Evolutionary conservation across 495 filamentous ascomycete genomes (phyloP).

Genomic region (Parathielavia hyrcaniae): DNA sequence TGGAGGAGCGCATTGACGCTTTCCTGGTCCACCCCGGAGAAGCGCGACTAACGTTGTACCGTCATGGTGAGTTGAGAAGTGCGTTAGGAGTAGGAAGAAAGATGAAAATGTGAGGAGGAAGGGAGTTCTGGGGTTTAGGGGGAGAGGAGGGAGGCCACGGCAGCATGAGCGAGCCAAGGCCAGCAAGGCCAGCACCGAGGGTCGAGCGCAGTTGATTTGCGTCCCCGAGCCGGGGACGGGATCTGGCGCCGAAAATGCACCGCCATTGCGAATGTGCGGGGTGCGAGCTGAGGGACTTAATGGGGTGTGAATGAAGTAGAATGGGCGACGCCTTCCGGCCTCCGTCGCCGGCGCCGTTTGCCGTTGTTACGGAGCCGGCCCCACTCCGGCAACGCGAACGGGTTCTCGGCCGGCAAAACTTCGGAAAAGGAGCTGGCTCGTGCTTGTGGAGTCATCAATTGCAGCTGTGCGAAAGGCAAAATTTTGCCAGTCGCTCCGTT

Average conservation of each 20-base stretch:
- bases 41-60: neutral
- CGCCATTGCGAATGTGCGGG: neutral
- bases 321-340: neutral
- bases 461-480: too few relatives aligned
- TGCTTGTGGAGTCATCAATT: too few relatives aligned
- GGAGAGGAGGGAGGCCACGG: slow-evolving; percentile 2
- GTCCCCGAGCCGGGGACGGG: neutral
- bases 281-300: too few relatives aligned
- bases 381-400: slow-evolving; percentile 1
- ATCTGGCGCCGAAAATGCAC: slow-evolving; percentile 2
- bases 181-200: slow-evolving; percentile 3
- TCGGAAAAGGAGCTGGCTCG: too few relatives aligned
- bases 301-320: neutral
- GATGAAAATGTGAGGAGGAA: neutral
- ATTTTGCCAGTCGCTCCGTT: too few relatives aligned
- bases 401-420: neutral
- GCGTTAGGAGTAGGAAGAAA: slow-evolving; percentile 4
- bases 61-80: neutral
- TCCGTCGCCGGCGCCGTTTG: neutral
- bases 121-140: too few relatives aligned
- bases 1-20: too few relatives aligned
- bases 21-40: neutral
- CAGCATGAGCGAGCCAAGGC: neutral
- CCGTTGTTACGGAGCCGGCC: slow-evolving; percentile 7
- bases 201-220: neutral